Percentiles rank a stretch among this genome's conserved stretches.
Evolutionary conservation across 2,329 filamentous ascomycete species (phyloP).

Genomic region (Chaetomium olivaceum): DNA sequence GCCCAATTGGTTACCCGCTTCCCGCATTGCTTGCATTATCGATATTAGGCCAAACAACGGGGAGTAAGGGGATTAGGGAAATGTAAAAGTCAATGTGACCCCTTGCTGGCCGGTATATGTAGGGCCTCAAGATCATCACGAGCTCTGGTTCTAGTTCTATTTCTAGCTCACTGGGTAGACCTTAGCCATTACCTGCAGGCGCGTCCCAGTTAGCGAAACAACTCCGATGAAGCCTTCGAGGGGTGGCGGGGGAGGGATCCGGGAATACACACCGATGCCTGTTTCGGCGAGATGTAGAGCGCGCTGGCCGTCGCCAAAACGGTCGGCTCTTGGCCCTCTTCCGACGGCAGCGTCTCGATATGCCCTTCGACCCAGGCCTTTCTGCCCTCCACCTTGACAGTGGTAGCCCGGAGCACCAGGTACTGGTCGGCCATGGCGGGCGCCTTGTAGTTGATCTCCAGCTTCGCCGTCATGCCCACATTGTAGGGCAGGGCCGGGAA

Average conservation of each 20-base stretch:
- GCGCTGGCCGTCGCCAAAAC: slow-evolving; percentile 81
- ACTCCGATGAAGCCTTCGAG: no score
- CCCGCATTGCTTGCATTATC: background rate
- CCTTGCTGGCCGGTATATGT: background rate
- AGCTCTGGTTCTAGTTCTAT: background rate
- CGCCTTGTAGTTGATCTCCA: slow-evolving; percentile 79
- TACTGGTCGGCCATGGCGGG: slow-evolving; percentile 76
- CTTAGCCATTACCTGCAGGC: slow-evolving; percentile 40
- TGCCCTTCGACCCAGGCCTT: slow-evolving; percentile 92
- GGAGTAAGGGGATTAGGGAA: background rate
- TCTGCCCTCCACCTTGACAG: slow-evolving; percentile 82
- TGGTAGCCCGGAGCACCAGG: slow-evolving; percentile 76
- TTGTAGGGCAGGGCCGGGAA: slow-evolving; percentile 86
- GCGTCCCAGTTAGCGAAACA: slow-evolving; percentile 15
- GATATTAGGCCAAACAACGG: background rate
- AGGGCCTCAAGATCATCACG: background rate
- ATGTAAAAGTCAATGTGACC: background rate
- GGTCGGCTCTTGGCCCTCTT: slow-evolving; percentile 60
- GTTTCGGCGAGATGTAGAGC: slow-evolving; percentile 84
- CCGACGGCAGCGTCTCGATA: slow-evolving; percentile 72
- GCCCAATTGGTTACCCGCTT: background rate
- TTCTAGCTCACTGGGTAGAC: slow-evolving; percentile 38
- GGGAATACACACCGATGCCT: slow-evolving; percentile 66
- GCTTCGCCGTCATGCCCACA: slow-evolving; percentile 80
- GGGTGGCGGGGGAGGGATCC: background rate